Conservation (phyloP, 306 rosid species). For the Phaseolus lunatus region DNA sequence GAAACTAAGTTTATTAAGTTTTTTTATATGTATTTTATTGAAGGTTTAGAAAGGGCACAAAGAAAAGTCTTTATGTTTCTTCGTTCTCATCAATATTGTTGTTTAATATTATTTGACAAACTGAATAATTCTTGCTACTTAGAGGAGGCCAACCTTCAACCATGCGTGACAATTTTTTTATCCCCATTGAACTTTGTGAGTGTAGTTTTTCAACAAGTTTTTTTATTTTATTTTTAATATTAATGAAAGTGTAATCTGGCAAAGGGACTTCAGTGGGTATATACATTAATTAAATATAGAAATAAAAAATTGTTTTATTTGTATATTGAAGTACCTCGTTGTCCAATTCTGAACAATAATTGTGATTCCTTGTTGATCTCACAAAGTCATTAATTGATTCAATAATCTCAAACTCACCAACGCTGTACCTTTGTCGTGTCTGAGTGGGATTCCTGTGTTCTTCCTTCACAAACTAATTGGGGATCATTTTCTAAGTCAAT, state of each 20-base stretch:
- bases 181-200: neutral
- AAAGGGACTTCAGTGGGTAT: slow-evolving; percentile 7
- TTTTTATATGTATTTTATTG: neutral
- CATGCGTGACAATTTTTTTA: slow-evolving; percentile 36
- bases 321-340: neutral
- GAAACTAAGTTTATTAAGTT: neutral
- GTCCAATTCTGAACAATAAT: slow-evolving; percentile 45
- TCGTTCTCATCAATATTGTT: slow-evolving; percentile 10
- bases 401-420: neutral
- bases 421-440: slow-evolving; percentile 25
- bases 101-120: slow-evolving; percentile 26
- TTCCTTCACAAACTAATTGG: neutral
- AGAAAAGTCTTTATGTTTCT: slow-evolving; percentile 25
- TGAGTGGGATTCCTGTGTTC: slow-evolving; percentile 8
- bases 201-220: neutral
- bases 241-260: slow-evolving; percentile 7
- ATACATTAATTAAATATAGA: neutral
- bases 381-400: slow-evolving; percentile 27
- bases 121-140: slow-evolving; percentile 16
- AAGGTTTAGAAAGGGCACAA: slow-evolving; percentile 27
- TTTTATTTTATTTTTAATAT: neutral
- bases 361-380: slow-evolving; percentile 46
- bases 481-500: slow-evolving; percentile 41
- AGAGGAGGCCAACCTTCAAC: slow-evolving; percentile 41
- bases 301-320: slow-evolving; percentile 15